Evolutionary conservation across 805 yeast genomes (phyloP).

Genomic region (Candida alai): DNA sequence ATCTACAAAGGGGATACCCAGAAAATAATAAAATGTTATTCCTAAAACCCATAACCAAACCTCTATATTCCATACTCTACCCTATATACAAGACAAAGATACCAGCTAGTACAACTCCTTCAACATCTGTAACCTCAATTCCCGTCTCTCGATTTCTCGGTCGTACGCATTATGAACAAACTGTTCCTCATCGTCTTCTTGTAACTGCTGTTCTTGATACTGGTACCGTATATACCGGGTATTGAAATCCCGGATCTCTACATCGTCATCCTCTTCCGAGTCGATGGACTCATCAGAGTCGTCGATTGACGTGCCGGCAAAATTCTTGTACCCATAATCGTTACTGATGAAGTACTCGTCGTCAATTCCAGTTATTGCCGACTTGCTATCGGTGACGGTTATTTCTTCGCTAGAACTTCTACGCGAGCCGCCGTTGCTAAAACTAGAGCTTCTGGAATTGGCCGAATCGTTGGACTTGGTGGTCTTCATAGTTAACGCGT

Average conservation of each 20-base stretch:
- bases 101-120: slow-evolving; percentile 21
- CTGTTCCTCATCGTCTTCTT: neutral
- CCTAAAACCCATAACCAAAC: too few species aligned
- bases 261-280: slow-evolving; percentile 12
- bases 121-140: slow-evolving; percentile 36
- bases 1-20: too few species aligned
- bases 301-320: slow-evolving; percentile 18
- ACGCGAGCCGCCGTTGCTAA: too few species aligned
- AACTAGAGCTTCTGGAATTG: neutral
- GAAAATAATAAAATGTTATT: too few species aligned
- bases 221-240: neutral
- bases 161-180: slow-evolving; percentile 11
- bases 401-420: too few species aligned
- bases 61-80: slow-evolving; percentile 5
- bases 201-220: neutral
- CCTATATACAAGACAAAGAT: slow-evolving; percentile 10
- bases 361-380: slow-evolving; percentile 17
- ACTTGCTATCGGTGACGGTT: slow-evolving; percentile 2
- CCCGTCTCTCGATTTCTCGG: slow-evolving; percentile 33
- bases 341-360: slow-evolving; percentile 27
- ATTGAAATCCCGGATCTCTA: slow-evolving; percentile 8
- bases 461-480: slow-evolving; percentile 11
- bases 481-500: slow-evolving; percentile 11
- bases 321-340: slow-evolving; percentile 17
- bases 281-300: neutral